A percentile compares a stretch with the other conserved stretches of the same genome.
Evolutionary conservation across 1,284 basidiomycete genomes (phyloP).

Genomic region (Neotropicomus parvogracilis): DNA sequence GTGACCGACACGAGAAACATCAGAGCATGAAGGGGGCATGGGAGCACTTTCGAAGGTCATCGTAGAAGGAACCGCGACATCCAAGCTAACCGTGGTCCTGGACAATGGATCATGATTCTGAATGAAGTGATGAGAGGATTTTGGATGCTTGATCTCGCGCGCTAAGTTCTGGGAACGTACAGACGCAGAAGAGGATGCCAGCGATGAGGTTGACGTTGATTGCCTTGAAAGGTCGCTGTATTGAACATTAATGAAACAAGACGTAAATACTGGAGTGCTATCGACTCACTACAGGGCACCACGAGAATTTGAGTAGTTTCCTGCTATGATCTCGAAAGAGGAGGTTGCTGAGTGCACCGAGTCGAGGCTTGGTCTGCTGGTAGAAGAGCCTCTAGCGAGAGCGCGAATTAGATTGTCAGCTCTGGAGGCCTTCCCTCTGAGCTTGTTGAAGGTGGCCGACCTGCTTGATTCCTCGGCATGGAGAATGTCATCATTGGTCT

Average conservation of each 20-base stretch:
- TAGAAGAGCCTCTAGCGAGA: slow-evolving; percentile 46
- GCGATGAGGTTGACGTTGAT: slow-evolving; percentile 54
- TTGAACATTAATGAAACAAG: slow-evolving; percentile 3
- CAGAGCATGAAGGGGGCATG: slow-evolving; percentile 13
- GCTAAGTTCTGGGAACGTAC: slow-evolving; percentile 36
- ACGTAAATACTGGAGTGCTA: not conserved
- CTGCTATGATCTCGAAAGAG: slow-evolving; percentile 55
- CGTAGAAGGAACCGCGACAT: slow-evolving; percentile 6
- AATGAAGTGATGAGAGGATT: slow-evolving; percentile 8
- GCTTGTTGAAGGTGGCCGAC: slow-evolving; percentile 31
- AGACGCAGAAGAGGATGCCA: slow-evolving; percentile 36
- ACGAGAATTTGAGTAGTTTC: slow-evolving; percentile 45
- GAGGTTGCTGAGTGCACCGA: slow-evolving; percentile 51
- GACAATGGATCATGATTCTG: slow-evolving; percentile 10
- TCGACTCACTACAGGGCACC: slow-evolving; percentile 57
- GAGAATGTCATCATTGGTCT: slow-evolving; percentile 50
- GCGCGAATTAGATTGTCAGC: slow-evolving; percentile 40
- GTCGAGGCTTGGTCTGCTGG: slow-evolving; percentile 59
- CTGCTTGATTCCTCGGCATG: slow-evolving; percentile 44
- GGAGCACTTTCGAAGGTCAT: slow-evolving; percentile 3
- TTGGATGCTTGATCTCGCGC: slow-evolving; percentile 31
- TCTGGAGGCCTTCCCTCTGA: slow-evolving; percentile 33
- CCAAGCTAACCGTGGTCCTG: slow-evolving; percentile 11
- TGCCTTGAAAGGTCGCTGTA: slow-evolving; percentile 52
- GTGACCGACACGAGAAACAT: slow-evolving; percentile 6